These are phyloP conservation scores for Chrysochromulina tobinii DNA, from an alignment of 78 protist genomes.

Conservation along the genomic window DNA sequence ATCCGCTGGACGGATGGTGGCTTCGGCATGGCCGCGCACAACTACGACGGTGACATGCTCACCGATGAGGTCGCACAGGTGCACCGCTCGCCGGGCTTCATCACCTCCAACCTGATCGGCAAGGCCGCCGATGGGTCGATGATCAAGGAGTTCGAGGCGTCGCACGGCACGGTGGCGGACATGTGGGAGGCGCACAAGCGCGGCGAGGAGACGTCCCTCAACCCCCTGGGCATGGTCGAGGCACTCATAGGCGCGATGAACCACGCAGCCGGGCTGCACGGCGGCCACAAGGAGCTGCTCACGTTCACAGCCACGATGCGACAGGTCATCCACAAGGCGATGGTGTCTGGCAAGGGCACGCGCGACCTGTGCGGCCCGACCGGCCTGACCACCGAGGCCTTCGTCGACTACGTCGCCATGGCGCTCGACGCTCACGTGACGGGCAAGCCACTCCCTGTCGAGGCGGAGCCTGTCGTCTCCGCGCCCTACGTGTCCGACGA, in stretches of 20 bases:
- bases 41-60: constrained; percentile 74
- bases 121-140: constrained; percentile 42
- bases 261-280: constrained; percentile 37
- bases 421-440: not conserved
- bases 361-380: constrained; percentile 54
- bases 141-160: constrained; percentile 65
- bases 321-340: not conserved
- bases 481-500: not conserved
- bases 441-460: not conserved
- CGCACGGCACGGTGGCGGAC: constrained; percentile 58
- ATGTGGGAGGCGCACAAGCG: constrained; percentile 37
- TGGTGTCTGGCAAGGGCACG: constrained; percentile 43
- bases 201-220: constrained; percentile 53
- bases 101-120: constrained; percentile 64
- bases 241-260: constrained; percentile 59
- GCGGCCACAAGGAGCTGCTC: not conserved
- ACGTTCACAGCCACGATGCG: not conserved
- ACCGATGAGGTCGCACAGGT: constrained; percentile 67
- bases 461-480: not conserved
- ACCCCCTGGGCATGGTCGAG: constrained; percentile 64
- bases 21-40: constrained; percentile 70
- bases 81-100: constrained; percentile 55
- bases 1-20: constrained; percentile 65
- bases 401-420: constrained; percentile 38
- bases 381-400: constrained; percentile 63